Conservation (phyloP, 495 filamentous ascomycete genomes). For the Daldinia grandis region DNA sequence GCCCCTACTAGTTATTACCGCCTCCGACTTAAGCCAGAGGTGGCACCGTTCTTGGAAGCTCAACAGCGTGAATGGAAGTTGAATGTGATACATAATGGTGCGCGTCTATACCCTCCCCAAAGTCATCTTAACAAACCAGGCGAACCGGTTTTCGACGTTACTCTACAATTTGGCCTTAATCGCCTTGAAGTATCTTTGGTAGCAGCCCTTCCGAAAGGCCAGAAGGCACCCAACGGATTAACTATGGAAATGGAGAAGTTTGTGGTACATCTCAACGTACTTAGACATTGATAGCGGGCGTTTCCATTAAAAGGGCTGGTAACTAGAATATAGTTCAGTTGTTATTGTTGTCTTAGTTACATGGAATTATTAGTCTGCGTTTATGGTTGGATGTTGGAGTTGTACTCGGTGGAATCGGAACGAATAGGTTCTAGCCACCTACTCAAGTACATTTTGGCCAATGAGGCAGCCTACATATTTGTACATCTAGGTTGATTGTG, state of each 20-base stretch:
- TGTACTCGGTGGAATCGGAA: neutral
- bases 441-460: neutral
- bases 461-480: neutral
- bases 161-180: slow-evolving; percentile 68
- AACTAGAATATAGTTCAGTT: neutral
- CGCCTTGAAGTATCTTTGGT: slow-evolving; percentile 71
- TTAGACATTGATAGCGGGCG: slow-evolving; percentile 37
- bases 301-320: neutral
- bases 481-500: neutral
- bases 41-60: slow-evolving; percentile 61
- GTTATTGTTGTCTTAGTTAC: neutral
- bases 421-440: neutral
- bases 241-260: slow-evolving; percentile 75
- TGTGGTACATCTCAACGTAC: slow-evolving; percentile 66
- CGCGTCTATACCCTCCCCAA: slow-evolving; percentile 49
- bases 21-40: slow-evolving; percentile 69
- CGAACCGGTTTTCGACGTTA: slow-evolving; percentile 67
- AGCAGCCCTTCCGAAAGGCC: slow-evolving; percentile 66
- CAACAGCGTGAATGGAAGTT: slow-evolving; percentile 68
- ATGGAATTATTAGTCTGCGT: neutral
- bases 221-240: slow-evolving; percentile 61
- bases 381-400: slow-evolving; percentile 2
- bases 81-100: slow-evolving; percentile 64
- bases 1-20: slow-evolving; percentile 69
- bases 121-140: slow-evolving; percentile 40